Percentiles rank a stretch among this genome's conserved stretches.
Conservation (phyloP, 2,329 filamentous ascomycete species). For the Fonsecaea nubica region DNA sequence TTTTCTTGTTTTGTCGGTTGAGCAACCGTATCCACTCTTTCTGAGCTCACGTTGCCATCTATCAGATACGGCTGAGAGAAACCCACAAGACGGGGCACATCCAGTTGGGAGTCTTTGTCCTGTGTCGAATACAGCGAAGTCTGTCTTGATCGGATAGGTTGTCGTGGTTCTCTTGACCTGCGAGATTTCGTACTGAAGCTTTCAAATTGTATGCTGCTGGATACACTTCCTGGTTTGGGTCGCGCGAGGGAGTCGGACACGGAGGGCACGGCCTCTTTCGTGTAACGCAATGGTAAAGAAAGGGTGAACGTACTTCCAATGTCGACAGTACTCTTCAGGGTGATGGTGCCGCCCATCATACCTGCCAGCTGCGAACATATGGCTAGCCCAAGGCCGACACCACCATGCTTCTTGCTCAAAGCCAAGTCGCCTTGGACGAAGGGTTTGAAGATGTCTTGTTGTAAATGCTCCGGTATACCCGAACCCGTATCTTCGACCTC, state of each 20-base stretch:
- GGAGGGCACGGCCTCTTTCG: constrained; percentile 66
- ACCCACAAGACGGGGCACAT: constrained; percentile 74
- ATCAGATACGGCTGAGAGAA: constrained; percentile 72
- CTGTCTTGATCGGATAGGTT: constrained; percentile 18
- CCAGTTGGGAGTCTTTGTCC: constrained; percentile 49
- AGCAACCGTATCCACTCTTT: constrained; percentile 7
- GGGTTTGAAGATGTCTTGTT: constrained; percentile 84
- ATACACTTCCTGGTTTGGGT: constrained; percentile 20
- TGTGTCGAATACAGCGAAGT: constrained; percentile 20
- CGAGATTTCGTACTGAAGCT: constrained; percentile 24
- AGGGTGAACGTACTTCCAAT: constrained; percentile 81
- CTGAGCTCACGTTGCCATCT: constrained; percentile 15
- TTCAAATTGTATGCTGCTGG: constrained; percentile 26
- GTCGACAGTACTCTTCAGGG: constrained; percentile 72
- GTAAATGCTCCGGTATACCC: constrained; percentile 77
- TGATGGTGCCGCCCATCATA: constrained; percentile 83
- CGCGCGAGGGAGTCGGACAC: constrained; percentile 30
- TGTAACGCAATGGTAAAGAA: constrained; percentile 77
- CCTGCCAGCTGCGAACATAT: constrained; percentile 85
- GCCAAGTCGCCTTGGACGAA: constrained; percentile 89
- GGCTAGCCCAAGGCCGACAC: constrained; percentile 82
- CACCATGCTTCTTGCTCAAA: constrained; percentile 85
- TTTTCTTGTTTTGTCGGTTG: constrained; percentile 8
- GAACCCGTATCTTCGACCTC: constrained; percentile 86
- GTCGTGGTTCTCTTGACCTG: constrained; percentile 16